Evolutionary conservation across 805 yeast species (phyloP).

Genomic region (Cyberlindnera suaveolens): DNA sequence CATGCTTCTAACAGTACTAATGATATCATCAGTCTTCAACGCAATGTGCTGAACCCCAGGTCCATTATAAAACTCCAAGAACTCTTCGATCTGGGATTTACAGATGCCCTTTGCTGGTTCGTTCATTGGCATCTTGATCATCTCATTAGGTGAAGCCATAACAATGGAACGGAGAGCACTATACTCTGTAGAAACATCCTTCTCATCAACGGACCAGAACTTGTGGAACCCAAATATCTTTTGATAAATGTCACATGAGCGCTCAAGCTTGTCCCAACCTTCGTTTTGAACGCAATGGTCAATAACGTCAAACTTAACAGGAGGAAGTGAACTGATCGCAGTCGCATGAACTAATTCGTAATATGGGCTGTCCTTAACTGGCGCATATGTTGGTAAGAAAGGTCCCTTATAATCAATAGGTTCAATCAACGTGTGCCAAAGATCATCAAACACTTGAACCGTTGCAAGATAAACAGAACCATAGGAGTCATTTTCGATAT

Average conservation of each 20-base stretch:
- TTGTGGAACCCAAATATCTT: conserved; percentile 64
- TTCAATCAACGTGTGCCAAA: conserved; percentile 64
- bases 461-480: conserved; percentile 53
- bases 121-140: conserved; percentile 74
- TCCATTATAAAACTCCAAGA: conserved; percentile 65
- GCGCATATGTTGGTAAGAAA: conserved; percentile 46
- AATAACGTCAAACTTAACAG: conserved; percentile 37
- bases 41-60: conserved; percentile 88
- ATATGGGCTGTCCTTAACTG: conserved; percentile 1
- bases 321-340: conserved; percentile 22
- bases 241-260: conserved; percentile 54
- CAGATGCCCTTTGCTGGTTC: conserved; percentile 70
- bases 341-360: conserved; percentile 3
- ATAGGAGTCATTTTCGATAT: conserved; percentile 30
- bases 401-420: conserved; percentile 27
- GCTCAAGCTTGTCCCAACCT: conserved; percentile 59
- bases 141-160: conserved; percentile 62
- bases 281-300: conserved; percentile 84
- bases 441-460: conserved; percentile 51
- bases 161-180: conserved; percentile 71
- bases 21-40: conserved; percentile 53
- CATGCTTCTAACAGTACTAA: conserved; percentile 48
- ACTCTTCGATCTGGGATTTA: conserved; percentile 79
- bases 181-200: conserved; percentile 60
- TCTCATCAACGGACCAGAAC: conserved; percentile 83